Evolutionary conservation across 768 basidiomycete genomes (phyloP).

Genomic region (Xerocomellus intermedius): DNA sequence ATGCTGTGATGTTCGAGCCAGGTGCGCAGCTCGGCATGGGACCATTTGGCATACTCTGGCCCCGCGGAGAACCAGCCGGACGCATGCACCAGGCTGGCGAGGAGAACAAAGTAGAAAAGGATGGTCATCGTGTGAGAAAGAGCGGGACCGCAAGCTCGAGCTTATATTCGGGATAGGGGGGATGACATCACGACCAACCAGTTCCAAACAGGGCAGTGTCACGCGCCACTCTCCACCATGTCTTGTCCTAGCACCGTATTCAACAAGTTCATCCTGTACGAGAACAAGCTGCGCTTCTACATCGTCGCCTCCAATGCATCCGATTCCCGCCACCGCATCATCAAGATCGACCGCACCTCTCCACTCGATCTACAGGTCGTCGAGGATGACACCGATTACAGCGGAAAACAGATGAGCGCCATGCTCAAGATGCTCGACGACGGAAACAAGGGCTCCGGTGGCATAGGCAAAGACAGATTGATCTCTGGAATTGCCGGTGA

Average conservation of each 20-base stretch:
- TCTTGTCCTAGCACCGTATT: conserved; percentile 13
- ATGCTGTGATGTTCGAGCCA: conserved; percentile 73
- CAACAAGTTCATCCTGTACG: conserved; percentile 92
- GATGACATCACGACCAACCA: conserved; percentile 25
- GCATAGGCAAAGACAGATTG: conserved; percentile 72
- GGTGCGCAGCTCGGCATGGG: conserved; percentile 54
- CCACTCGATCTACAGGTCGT: conserved; percentile 73
- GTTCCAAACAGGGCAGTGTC: conserved; percentile 4
- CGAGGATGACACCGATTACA: conserved; percentile 89
- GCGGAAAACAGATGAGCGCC: conserved; percentile 82
- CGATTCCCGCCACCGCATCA: conserved; percentile 84
- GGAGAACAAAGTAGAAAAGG: conserved; percentile 27
- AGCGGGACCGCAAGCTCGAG: background rate
- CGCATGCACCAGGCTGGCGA: conserved; percentile 41
- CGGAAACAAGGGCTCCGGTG: conserved; percentile 86
- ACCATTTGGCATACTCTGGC: conserved; percentile 53
- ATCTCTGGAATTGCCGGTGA: conserved; percentile 84
- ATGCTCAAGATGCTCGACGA: conserved; percentile 95
- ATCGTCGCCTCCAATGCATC: conserved; percentile 89
- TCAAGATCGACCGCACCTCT: conserved; percentile 89
- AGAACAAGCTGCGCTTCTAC: conserved; percentile 88
- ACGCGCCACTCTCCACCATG: background rate
- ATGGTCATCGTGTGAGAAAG: conserved; percentile 9
- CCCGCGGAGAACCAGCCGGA: conserved; percentile 50
- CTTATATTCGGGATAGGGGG: conserved; percentile 15